Conservation (phyloP, 371 early-diverging fungal genomes). For the Syncephalastrum monosporum region DNA sequence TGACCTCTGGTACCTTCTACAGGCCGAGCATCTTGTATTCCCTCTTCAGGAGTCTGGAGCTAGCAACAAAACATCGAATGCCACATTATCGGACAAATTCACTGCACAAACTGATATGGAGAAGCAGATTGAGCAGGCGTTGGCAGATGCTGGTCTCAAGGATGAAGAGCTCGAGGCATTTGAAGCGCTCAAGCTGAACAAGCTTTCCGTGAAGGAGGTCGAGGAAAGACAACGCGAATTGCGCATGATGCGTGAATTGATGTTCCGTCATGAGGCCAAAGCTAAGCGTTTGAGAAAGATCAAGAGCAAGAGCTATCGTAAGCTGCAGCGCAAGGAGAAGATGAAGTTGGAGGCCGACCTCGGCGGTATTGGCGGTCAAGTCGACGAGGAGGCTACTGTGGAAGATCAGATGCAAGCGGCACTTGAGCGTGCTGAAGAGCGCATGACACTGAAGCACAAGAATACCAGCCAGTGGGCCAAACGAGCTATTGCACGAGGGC, state of each 20-base stretch:
- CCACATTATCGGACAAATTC: slow-evolving; percentile 62
- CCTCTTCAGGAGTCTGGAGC: slow-evolving; percentile 41
- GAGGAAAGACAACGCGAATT: slow-evolving; percentile 75
- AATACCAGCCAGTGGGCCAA: slow-evolving; percentile 95
- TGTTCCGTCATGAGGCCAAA: slow-evolving; percentile 92
- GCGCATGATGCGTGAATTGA: slow-evolving; percentile 86
- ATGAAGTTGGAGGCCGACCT: slow-evolving; percentile 35
- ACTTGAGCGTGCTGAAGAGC: slow-evolving; percentile 81
- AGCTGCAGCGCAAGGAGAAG: slow-evolving; percentile 77
- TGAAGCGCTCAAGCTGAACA: slow-evolving; percentile 84
- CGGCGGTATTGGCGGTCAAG: slow-evolving; percentile 13
- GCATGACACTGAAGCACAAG: slow-evolving; percentile 92
- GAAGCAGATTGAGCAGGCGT: slow-evolving; percentile 68
- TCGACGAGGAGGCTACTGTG: slow-evolving; percentile 71
- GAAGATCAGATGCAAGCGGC: slow-evolving; percentile 72
- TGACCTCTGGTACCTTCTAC: neutral
- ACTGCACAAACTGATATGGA: slow-evolving; percentile 73
- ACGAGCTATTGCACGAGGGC: slow-evolving; percentile 67
- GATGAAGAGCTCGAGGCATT: slow-evolving; percentile 77
- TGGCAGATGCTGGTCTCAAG: slow-evolving; percentile 72
- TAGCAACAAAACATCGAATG: slow-evolving; percentile 45
- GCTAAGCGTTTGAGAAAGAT: slow-evolving; percentile 93
- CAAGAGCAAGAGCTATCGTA: slow-evolving; percentile 92
- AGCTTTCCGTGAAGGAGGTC: slow-evolving; percentile 79
- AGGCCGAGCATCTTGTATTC: slow-evolving; percentile 82